Base-by-base conservation (phyloP, 1,284 basidiomycete genomes). In the Microbotryum silenes-acaulis region DNA sequence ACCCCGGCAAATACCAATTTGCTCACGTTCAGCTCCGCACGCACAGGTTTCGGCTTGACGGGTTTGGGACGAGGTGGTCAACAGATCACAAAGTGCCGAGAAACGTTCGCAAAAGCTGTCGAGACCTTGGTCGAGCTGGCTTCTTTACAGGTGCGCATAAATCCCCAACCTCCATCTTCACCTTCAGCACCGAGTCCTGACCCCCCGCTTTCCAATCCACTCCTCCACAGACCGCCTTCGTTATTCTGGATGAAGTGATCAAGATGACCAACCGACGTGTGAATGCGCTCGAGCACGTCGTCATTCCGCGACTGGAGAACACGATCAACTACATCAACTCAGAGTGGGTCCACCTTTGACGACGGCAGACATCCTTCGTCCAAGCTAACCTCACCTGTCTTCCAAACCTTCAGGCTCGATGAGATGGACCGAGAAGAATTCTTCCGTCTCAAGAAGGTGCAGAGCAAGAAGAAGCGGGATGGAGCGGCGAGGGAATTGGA, bases 351-450 rank as follows among this genome's bases (percentile, higher is more conserved):
- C 31, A 31, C 1, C 2, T 31, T 31, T 31, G 31, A 31, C 29
- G 1, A 31, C 29, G 9, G 29, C 29, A 9, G 51, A 51, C 25
- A 42, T 8, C 29, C 29, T 54, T 20, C 44, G 27, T 4, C 18
- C 9, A 42, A 37, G 12, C 25, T 37, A 14, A 33, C 10, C 44
- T 23, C 27, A 44, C 6, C 16, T 29, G 1, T 46, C 54, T 37
- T 31, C 1, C 9, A 7, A 1, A 1, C 27, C 6, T 46, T 6
- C 57, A 65, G 64, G 76, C 78, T 97, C 61, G 92, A 97, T 72
- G 92, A 97, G 77, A 94, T 94, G 89, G 92, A 97, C 77, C 83
- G 92, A 70, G 92, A 97, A 75, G 92, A 97, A 75, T 97, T 97
- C 80, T 97, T 96, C 81, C 83, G 91, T 56, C 57, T 68, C n/a